Evolutionary conservation across 2,329 filamentous ascomycete species (phyloP), one percentile per base, ranked within the genome.

Genomic region (Rosellinia necatrix): DNA sequence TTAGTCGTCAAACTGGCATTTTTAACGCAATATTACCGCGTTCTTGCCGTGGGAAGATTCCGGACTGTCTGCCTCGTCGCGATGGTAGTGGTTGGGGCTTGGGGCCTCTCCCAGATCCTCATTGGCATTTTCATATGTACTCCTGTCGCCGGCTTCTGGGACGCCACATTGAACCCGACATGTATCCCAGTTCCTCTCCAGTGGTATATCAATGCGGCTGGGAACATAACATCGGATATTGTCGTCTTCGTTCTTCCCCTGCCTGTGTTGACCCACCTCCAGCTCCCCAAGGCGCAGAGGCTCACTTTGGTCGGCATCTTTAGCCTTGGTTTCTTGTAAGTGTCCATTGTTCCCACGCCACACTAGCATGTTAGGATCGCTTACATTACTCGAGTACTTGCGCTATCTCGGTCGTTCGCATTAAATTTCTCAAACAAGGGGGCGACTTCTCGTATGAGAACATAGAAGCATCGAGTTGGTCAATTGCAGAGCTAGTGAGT

Each of bases 251-350:
- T 71, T 0, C 47, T 75, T 12, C 74, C 74, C 2, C 59, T 76
- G 3, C 73, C 74, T 1, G 65, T 72, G 1, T 56, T 76, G 10
- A 59, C 56, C 7, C 64, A 65, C 17, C 56, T 74, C 17, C 70
- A 74, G n/a, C 66, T 74, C 17, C 70, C 69, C 0, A 68, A 59
- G 24, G 61, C 63, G 4, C 72, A 75, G 43, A 69, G 69, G 34
- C 49, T 72, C 5, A 62, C 69, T 3, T 64, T 75, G 6, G 64
- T 74, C 1, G 70, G 66, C 6, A 71, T 76, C 40, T 76, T 75
- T 49, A 69, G 70, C 46, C 63, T 75, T 3, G 72, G 73, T 12
- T 74, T 75, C 53, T 75, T 75, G 72, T 74, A 49, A 62, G 72
- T 70, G 5, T 7, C 17, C 12, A 35, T 3, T 24, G 12, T 8